Conservation (phyloP, 1,139 yeast genomes). For the Oligophagozyma castellii region DNA sequence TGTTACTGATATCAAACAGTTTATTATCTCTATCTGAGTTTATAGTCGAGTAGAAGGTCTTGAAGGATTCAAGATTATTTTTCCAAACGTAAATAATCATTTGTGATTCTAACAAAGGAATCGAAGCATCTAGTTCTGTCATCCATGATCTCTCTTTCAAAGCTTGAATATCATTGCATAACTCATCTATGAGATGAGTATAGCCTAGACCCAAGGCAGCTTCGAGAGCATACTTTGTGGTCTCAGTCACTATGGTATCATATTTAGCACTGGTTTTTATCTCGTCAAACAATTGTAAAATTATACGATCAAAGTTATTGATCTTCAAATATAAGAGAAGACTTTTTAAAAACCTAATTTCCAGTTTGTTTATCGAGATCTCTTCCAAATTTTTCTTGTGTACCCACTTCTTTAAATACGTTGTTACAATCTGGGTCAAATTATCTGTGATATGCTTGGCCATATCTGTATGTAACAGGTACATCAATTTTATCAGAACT, state of each 20-base stretch:
- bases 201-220: slow-evolving; percentile 7
- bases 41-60: slow-evolving; percentile 7
- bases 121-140: slow-evolving; percentile 6
- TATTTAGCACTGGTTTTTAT: too few relatives aligned
- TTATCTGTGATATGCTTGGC: slow-evolving; percentile 19
- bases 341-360: slow-evolving; percentile 24
- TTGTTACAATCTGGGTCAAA: slow-evolving; percentile 16
- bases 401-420: slow-evolving; percentile 23
- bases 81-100: slow-evolving; percentile 7
- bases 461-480: slow-evolving; percentile 24
- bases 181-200: slow-evolving; percentile 2
- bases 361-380: slow-evolving; percentile 21
- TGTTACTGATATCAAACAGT: slow-evolving; percentile 17
- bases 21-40: slow-evolving; percentile 10
- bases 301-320: slow-evolving; percentile 26
- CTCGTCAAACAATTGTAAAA: slow-evolving; percentile 18
- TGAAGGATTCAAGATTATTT: slow-evolving; percentile 8
- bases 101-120: slow-evolving; percentile 4
- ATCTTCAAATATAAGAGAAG: slow-evolving; percentile 28
- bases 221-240: too few relatives aligned
- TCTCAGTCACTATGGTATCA: too few relatives aligned
- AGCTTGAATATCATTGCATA: background rate
- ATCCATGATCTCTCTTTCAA: slow-evolving; percentile 3
- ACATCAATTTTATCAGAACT: slow-evolving; percentile 21
- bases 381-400: slow-evolving; percentile 5